Percentiles rank a stretch among this genome's conserved stretches.
phyloP scores from a whole-genome alignment of 31 red algal species.

The Odonthalia washingtoniensis region DNA sequence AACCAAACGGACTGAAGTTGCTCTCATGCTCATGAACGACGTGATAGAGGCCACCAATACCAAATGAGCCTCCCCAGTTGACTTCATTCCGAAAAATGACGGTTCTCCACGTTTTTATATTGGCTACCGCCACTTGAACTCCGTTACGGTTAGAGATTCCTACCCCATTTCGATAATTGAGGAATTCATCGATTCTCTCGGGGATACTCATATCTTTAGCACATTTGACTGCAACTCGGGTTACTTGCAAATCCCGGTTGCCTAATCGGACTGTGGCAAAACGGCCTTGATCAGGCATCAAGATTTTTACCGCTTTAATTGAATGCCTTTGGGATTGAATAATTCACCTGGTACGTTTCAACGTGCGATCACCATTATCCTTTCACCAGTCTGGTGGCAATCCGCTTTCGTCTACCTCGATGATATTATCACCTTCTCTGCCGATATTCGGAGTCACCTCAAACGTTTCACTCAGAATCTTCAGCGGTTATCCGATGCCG shows the following conservation, averaged over 20 bases:
- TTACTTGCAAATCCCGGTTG: conserved; percentile 1
- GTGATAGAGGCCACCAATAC: conserved; percentile 17
- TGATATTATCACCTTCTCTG: no score
- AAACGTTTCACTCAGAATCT: not conserved
- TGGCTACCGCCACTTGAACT: conserved; percentile 7
- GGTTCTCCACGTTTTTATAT: not conserved
- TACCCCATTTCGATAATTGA: conserved; percentile 33
- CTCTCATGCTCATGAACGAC: not conserved
- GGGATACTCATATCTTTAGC: conserved; percentile 27
- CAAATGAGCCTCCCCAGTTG: conserved; percentile 20
- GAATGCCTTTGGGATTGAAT: conserved; percentile 24
- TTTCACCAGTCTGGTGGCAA: conserved; percentile 3
- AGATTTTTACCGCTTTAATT: not conserved
- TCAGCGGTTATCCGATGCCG: not conserved
- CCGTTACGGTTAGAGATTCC: conserved; percentile 5
- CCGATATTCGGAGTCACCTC: not conserved
- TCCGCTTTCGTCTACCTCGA: conserved; percentile 23
- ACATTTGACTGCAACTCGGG: conserved; percentile 42
- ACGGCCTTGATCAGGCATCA: conserved; percentile 2
- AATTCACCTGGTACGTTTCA: conserved; percentile 35
- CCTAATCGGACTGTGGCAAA: not conserved
- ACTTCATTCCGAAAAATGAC: conserved; percentile 16
- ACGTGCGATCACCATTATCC: conserved; percentile 15
- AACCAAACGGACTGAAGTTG: not conserved
- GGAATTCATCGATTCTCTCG: conserved; percentile 40